Conservation (phyloP, 2,329 filamentous ascomycete genomes). For the Pseudogymnoascus sp. region DNA sequence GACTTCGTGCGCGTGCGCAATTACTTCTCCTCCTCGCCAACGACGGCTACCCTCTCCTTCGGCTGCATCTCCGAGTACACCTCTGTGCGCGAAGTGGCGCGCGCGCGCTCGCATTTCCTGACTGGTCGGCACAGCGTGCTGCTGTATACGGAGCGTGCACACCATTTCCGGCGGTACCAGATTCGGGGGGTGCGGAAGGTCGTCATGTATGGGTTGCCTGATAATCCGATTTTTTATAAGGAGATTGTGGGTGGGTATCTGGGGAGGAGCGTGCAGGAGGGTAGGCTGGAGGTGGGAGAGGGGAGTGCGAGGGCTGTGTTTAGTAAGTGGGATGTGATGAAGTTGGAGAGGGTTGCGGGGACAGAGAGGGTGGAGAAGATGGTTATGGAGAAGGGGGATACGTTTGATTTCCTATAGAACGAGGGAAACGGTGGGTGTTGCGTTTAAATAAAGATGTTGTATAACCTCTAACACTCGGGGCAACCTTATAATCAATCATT, state of each 20-base stretch:
- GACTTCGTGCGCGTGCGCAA: constrained; percentile 93
- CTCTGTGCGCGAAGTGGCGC: constrained; percentile 65
- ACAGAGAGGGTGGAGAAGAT: constrained; percentile 73
- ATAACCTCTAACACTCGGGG: not conserved
- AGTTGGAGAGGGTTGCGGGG: constrained; percentile 81
- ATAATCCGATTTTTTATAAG: constrained; percentile 74
- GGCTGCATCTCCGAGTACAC: constrained; percentile 87
- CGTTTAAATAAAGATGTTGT: not conserved
- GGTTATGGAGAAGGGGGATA: constrained; percentile 76
- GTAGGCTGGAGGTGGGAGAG: constrained; percentile 47
- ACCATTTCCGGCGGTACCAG: constrained; percentile 87
- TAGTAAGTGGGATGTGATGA: constrained; percentile 80
- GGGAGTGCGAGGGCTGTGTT: constrained; percentile 61
- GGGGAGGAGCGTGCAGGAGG: constrained; percentile 47
- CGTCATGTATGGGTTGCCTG: constrained; percentile 84
- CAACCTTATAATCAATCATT: not conserved
- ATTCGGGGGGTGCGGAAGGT: constrained; percentile 74
- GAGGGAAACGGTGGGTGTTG: not conserved
- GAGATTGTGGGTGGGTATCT: constrained; percentile 67
- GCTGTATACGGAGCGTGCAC: constrained; percentile 89
- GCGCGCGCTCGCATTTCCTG: constrained; percentile 80
- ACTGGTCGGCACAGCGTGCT: constrained; percentile 74
- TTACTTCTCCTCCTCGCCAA: constrained; percentile 67
- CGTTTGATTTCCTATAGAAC: constrained; percentile 73
- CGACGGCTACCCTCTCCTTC: constrained; percentile 54